Conservation (phyloP, 2,329 filamentous ascomycete genomes). For the Stagonosporopsis cucurbitacearum region DNA sequence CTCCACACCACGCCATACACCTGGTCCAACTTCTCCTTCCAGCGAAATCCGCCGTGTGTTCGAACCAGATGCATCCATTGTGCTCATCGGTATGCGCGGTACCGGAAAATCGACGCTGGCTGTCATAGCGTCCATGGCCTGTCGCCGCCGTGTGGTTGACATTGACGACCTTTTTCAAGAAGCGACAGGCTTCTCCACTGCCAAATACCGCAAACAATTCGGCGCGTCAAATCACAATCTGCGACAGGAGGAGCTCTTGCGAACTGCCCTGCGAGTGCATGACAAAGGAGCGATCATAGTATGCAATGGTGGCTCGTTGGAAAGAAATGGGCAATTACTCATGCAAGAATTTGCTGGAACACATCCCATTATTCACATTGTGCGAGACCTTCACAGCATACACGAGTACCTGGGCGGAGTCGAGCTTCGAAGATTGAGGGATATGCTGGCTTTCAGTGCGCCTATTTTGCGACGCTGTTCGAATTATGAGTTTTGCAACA, state of each 20-base stretch:
- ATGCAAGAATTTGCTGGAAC: constrained; percentile 67
- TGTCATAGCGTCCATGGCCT: constrained; percentile 75
- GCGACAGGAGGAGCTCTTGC: constrained; percentile 68
- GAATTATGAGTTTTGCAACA: constrained; percentile 79
- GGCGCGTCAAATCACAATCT: constrained; percentile 68
- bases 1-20: constrained; percentile 40
- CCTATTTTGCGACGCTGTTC: constrained; percentile 69
- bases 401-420: constrained; percentile 64
- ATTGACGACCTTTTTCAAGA: constrained; percentile 72
- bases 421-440: constrained; percentile 62
- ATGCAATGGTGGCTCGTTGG: constrained; percentile 72
- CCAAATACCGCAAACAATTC: constrained; percentile 67
- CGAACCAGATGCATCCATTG: constrained; percentile 69
- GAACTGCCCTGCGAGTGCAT: constrained; percentile 65
- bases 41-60: constrained; percentile 53
- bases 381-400: constrained; percentile 70
- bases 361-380: constrained; percentile 74
- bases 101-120: constrained; percentile 78
- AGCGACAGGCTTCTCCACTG: constrained; percentile 65
- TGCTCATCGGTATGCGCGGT: constrained; percentile 75
- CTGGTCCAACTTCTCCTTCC: constrained; percentile 24
- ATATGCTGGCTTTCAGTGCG: constrained; percentile 64
- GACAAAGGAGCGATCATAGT: constrained; percentile 70
- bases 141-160: constrained; percentile 72
- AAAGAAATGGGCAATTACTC: constrained; percentile 65